Evolutionary conservation across 2,329 filamentous ascomycete species (phyloP), one percentile per base, ranked within the genome.

Genomic region (Xylariomycetidae sp.): DNA sequence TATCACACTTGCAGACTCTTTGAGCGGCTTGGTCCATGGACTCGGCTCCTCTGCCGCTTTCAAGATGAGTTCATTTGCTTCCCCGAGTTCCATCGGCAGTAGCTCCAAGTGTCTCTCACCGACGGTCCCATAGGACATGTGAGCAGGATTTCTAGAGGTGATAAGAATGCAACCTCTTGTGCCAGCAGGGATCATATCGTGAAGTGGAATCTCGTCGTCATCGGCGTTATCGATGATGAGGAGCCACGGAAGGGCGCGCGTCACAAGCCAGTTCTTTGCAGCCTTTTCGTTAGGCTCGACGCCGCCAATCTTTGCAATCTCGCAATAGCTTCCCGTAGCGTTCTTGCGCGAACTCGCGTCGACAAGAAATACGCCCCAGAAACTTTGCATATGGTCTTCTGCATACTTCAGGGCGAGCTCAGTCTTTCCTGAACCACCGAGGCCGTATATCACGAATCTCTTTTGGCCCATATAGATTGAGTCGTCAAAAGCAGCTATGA

Each of bases 211-310:
- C 0, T 51, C 35, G 5, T 56, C 48, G 36, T 62, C 49, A 32
- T 68, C 62, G 2, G 61, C 63, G 40, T 68, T 68, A 38, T 69
- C 63, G 18, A 68, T 54, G 3, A 68, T 52, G 12, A 62, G 46
- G 13, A 63, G 48, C 59, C 58, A 62, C 16, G 43, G 45, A 31
- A 41, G 18, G 16, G 31, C 30, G 9, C 41, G 34, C 9, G 40
- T 46, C 6, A 48, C 30, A 5, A 61, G 34, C 44, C 44, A 54
- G 9, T 42, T 18, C 34, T 44, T 51, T 22, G 41, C 48, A 10
- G 48, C 42, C 13, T 38, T 20, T 19, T 40, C 28, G 17, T 42
- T 50, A 8, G 29, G 22, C 16, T 49, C 45, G 12, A 42, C 31
- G 5, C 40, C 40, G n/a, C 36, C 43, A 2, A 33, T 13, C 22